phyloP scores from a whole-genome alignment of 345 rosid genomes.

The Brassica incana region DNA sequence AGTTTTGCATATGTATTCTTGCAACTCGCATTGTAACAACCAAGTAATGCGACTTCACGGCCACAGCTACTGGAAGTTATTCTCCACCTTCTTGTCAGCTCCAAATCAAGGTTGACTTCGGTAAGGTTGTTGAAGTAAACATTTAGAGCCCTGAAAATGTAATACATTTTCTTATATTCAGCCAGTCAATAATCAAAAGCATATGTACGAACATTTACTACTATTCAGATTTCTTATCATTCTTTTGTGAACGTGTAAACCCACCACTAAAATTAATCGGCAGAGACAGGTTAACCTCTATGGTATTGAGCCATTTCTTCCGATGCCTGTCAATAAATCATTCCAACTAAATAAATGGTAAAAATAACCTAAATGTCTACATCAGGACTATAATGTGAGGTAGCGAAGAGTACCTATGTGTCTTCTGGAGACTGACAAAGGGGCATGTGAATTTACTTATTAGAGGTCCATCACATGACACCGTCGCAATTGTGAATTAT shows the following conservation, averaged over 20 bases:
- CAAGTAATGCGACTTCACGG: constrained; percentile 89
- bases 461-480: constrained; percentile 39
- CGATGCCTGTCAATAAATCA: constrained; percentile 51
- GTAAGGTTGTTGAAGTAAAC: constrained; percentile 69
- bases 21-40: constrained; percentile 81
- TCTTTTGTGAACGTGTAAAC: constrained; percentile 78
- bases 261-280: constrained; percentile 32
- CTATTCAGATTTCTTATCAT: constrained; percentile 57
- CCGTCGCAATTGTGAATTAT: constrained; percentile 33
- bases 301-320: constrained; percentile 49
- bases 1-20: constrained; percentile 69
- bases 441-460: constrained; percentile 46
- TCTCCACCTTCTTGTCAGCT: constrained; percentile 73
- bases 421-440: constrained; percentile 74
- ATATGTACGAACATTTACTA: not conserved
- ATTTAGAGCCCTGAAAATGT: constrained; percentile 82
- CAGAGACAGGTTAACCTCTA: too few species aligned
- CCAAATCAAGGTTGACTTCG: constrained; percentile 80
- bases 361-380: not conserved
- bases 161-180: not conserved
- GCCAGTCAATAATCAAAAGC: not conserved
- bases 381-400: not conserved
- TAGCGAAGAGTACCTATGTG: constrained; percentile 56
- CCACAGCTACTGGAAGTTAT: constrained; percentile 79
- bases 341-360: not conserved